phyloP scores from a whole-genome alignment of 495 filamentous ascomycete species.

The Lasiosphaeriaceae sp. region DNA sequence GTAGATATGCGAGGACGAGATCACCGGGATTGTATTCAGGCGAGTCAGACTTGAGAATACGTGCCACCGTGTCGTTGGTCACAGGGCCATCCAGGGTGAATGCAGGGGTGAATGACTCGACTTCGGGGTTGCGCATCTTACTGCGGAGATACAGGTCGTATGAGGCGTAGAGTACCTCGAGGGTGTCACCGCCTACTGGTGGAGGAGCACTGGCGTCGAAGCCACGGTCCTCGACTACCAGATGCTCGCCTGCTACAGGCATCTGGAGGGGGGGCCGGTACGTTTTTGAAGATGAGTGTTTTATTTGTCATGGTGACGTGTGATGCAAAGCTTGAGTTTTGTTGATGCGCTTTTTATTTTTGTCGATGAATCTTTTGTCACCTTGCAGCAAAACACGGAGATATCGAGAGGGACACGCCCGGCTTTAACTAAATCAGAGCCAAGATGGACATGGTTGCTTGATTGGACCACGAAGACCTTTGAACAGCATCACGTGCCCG shows the following conservation, averaged over 20 bases:
- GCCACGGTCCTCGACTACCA: conserved; percentile 56
- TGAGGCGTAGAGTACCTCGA: conserved; percentile 17
- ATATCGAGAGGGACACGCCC: no score
- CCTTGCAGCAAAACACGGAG: no score
- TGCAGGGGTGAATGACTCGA: conserved; percentile 62
- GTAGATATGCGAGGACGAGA: conserved; percentile 31
- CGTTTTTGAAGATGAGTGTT: conserved; percentile 65
- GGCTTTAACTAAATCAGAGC: no score
- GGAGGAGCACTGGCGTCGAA: conserved; percentile 57
- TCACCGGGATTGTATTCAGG: conserved; percentile 60
- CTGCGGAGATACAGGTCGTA: conserved; percentile 58
- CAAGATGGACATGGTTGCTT: no score
- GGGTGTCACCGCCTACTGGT: conserved; percentile 28
- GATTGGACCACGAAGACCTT: no score
- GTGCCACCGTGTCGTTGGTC: conserved; percentile 50
- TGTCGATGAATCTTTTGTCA: no score
- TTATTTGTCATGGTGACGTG: conserved; percentile 58
- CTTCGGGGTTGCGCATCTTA: conserved; percentile 70
- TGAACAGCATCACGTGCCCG: no score
- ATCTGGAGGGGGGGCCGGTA: conserved; percentile 54
- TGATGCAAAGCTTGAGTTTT: no score
- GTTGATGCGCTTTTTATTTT: no score
- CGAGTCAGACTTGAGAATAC: conserved; percentile 61
- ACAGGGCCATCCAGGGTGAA: conserved; percentile 57
- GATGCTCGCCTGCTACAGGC: conserved; percentile 67